Conservation (phyloP, 2,329 filamentous ascomycete genomes). For the Xylariaceae sp. region DNA sequence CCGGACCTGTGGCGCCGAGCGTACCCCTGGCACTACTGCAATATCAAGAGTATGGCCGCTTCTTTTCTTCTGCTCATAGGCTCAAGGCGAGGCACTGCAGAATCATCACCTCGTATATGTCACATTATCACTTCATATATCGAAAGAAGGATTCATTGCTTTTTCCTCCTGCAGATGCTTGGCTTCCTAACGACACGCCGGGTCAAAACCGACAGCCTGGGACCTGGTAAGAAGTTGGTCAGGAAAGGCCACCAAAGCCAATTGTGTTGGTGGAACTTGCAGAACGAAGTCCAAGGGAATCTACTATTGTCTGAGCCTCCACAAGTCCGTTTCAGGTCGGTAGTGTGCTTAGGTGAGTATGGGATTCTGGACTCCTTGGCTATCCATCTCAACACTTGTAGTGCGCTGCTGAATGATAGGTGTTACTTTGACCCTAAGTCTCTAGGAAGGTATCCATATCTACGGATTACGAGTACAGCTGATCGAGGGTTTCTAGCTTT, state of each 20-base stretch:
- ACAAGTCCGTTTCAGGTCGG: not conserved
- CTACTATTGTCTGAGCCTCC: constrained; percentile 5
- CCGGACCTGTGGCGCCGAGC: constrained; percentile 16
- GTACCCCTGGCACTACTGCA: constrained; percentile 17
- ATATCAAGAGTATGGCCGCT: constrained; percentile 4
- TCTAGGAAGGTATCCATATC: too few species aligned
- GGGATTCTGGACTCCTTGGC: not conserved
- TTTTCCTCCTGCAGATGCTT: constrained; percentile 8
- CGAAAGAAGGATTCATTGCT: constrained; percentile 10
- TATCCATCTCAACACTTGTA: too few species aligned
- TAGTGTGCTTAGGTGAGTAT: not conserved
- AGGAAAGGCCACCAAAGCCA: not conserved
- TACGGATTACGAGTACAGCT: too few species aligned
- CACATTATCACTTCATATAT: constrained; percentile 19
- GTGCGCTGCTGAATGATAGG: too few species aligned
- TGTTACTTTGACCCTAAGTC: too few species aligned
- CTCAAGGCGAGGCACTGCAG: constrained; percentile 14
- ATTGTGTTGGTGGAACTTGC: constrained; percentile 4
- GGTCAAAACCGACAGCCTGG: constrained; percentile 21
- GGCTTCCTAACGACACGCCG: constrained; percentile 14
- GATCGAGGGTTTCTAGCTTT: too few species aligned
- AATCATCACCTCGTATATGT: constrained; percentile 22
- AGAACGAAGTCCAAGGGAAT: not conserved
- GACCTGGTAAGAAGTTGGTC: constrained; percentile 15
- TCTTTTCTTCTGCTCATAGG: constrained; percentile 12